A percentile compares a stretch with the other conserved stretches of the same genome.
Evolutionary conservation across 208 protist species (phyloP).

Genomic region (Leishmania arabica): DNA sequence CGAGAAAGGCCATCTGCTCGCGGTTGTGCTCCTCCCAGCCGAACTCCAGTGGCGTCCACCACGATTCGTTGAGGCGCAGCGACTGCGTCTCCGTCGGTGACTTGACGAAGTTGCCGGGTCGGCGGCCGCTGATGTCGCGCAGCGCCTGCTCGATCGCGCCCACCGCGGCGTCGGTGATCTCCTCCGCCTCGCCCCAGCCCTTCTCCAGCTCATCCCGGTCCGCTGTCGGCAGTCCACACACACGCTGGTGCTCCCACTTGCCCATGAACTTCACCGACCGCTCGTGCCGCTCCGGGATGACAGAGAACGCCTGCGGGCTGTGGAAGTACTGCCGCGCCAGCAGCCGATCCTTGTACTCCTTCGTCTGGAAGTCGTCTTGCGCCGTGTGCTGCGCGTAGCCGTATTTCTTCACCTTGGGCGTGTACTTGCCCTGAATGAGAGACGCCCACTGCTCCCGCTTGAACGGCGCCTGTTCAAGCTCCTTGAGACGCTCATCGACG

Average conservation of each 20-base stretch:
- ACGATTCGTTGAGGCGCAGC: constrained; percentile 82
- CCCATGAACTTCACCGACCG: constrained; percentile 71
- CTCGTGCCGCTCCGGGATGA: constrained; percentile 77
- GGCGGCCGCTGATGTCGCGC: constrained; percentile 87
- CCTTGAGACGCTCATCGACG: constrained; percentile 75
- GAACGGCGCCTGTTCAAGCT: constrained; percentile 75
- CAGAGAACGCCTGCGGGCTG: constrained; percentile 83
- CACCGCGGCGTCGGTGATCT: constrained; percentile 72
- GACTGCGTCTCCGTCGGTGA: constrained; percentile 57
- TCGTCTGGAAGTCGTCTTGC: constrained; percentile 90
- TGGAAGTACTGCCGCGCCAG: constrained; percentile 86
- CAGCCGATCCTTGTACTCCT: constrained; percentile 90
- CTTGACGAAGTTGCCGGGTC: constrained; percentile 90
- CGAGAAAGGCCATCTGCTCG: constrained; percentile 61
- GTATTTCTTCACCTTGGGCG: constrained; percentile 83
- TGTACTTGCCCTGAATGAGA: constrained; percentile 82
- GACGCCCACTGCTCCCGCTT: constrained; percentile 78
- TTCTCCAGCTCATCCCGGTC: constrained; percentile 90
- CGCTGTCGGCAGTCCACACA: constrained; percentile 78
- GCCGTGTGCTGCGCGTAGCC: constrained; percentile 90
- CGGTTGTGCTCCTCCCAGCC: constrained; percentile 88
- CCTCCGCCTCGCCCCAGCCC: constrained; percentile 70
- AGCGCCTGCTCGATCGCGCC: constrained; percentile 86
- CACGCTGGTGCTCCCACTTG: constrained; percentile 82
- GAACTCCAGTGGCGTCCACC: constrained; percentile 78